A percentile compares a stretch with the other conserved stretches of the same genome.
These are phyloP conservation scores for Aspergillus vadensis DNA, from an alignment of 2,329 filamentous ascomycete species.

Conservation along the genomic window DNA sequence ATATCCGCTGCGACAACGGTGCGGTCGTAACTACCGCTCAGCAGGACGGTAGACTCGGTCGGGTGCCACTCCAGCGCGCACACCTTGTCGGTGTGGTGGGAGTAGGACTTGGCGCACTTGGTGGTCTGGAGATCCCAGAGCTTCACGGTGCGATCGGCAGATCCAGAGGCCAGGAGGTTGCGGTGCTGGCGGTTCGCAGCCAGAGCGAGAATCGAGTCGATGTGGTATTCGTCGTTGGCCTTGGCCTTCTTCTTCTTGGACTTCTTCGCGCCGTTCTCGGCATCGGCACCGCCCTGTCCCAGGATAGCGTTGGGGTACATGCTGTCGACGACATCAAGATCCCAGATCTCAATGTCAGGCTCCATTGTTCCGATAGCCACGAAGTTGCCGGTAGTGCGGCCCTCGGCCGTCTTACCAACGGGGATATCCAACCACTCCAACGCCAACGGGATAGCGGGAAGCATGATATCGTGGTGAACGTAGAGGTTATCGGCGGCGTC, in stretches of 20 bases:
- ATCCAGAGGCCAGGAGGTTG: conserved; percentile 91
- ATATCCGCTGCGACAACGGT: conserved; percentile 95
- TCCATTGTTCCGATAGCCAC: conserved; percentile 97
- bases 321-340: conserved; percentile 91
- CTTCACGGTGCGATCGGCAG: conserved; percentile 95
- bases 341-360: conserved; percentile 98
- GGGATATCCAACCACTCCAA: conserved; percentile 94
- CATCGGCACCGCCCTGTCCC: conserved; percentile 65
- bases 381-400: conserved; percentile 77
- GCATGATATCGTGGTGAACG: conserved; percentile 99
- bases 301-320: conserved; percentile 98
- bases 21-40: conserved; percentile 93
- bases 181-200: conserved; percentile 91
- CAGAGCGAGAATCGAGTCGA: conserved; percentile 88
- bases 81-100: conserved; percentile 95
- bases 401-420: conserved; percentile 70
- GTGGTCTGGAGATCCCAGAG: conserved; percentile 94
- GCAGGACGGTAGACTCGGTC: conserved; percentile 78
- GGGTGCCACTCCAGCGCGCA: conserved; percentile 95
- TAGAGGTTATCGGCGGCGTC: conserved; percentile 95
- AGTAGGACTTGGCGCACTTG: conserved; percentile 93
- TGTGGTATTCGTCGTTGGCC: conserved; percentile 87
- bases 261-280: conserved; percentile 54
- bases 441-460: conserved; percentile 92
- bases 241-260: conserved; percentile 89